Evolutionary conservation across 495 filamentous ascomycete genomes (phyloP).

Genomic region (Daldinia bambusicola): DNA sequence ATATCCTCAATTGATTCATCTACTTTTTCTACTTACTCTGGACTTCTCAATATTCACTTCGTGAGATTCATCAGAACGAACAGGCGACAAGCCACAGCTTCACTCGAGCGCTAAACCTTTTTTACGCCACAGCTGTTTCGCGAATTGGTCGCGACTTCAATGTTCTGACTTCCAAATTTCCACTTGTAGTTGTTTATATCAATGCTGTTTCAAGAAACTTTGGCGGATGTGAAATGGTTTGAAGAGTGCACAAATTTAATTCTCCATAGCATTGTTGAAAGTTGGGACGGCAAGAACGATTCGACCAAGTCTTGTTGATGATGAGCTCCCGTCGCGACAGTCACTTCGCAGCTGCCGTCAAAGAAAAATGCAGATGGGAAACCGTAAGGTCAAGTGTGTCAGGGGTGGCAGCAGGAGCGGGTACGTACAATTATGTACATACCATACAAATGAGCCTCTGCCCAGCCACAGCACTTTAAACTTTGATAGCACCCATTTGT

Average conservation of each 20-base stretch:
- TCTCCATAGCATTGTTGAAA: constrained; percentile 3
- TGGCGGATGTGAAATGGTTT: neutral
- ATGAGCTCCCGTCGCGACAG: neutral
- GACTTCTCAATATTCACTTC: constrained; percentile 8
- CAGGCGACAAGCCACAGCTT: constrained; percentile 7
- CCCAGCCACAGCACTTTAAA: constrained; percentile 2
- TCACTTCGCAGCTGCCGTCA: constrained; percentile 2
- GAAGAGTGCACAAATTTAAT: neutral
- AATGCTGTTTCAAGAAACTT: neutral
- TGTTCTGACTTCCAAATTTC: neutral
- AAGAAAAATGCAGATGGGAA: constrained; percentile 9
- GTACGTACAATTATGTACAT: neutral
- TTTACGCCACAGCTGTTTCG: constrained; percentile 4
- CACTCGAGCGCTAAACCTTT: neutral
- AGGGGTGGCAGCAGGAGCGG: constrained; percentile 2
- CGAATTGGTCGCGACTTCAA: constrained; percentile 2
- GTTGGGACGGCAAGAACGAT: neutral
- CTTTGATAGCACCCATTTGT: neutral
- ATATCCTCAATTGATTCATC: constrained; percentile 1
- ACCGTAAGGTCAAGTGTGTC: neutral
- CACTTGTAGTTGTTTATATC: neutral
- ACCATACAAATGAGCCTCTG: neutral
- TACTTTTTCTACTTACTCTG: neutral
- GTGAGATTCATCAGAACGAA: constrained; percentile 8
- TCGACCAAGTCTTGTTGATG: neutral